These are phyloP conservation scores for Colletotrichum sidae DNA, from an alignment of 2,329 filamentous ascomycete genomes.

Conservation along the genomic window DNA sequence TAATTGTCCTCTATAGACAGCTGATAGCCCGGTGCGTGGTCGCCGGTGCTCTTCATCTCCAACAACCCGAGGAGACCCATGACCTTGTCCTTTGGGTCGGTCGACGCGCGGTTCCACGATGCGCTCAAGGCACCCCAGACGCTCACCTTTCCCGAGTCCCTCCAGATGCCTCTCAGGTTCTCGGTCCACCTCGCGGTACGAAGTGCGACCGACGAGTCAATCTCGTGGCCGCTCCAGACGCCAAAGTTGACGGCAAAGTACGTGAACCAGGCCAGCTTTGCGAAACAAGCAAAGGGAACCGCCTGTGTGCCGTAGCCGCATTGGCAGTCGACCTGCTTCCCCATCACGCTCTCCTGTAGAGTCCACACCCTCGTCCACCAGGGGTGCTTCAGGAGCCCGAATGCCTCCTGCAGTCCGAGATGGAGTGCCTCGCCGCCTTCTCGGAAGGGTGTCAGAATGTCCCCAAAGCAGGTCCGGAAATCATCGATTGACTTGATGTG, in stretches of 20 bases:
- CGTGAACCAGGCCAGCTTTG: background rate
- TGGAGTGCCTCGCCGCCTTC: too few relatives aligned
- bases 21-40: background rate
- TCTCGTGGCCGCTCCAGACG: background rate
- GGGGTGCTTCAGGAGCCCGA: background rate
- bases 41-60: background rate
- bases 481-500: background rate
- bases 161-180: background rate
- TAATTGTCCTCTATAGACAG: background rate
- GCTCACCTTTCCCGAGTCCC: background rate
- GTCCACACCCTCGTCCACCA: slow-evolving; percentile 38
- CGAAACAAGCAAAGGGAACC: background rate
- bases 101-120: background rate
- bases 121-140: background rate
- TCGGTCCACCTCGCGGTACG: background rate
- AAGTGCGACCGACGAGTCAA: background rate
- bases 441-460: background rate
- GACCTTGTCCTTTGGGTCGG: slow-evolving; percentile 8
- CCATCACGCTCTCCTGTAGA: slow-evolving; percentile 33
- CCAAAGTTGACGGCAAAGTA: background rate
- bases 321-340: background rate
- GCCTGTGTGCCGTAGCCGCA: background rate
- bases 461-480: background rate
- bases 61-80: background rate
- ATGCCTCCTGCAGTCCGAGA: background rate